These are phyloP conservation scores for Xanthoconium purpureum DNA, from an alignment of 768 basidiomycete species.

Conservation along the genomic window DNA sequence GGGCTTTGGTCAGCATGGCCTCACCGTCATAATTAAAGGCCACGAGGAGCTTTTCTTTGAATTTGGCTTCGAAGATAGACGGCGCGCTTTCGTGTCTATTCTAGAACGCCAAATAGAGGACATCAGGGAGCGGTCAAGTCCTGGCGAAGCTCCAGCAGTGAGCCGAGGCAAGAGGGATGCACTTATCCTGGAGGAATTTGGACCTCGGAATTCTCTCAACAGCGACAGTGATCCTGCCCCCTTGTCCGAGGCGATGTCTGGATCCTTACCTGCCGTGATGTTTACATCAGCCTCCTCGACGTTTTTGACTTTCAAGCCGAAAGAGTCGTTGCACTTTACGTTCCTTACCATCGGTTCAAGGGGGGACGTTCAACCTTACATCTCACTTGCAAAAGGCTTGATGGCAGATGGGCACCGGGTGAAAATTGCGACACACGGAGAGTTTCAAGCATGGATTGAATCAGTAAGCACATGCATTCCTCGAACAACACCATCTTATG, in stretches of 20 bases:
- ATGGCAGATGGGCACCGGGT: conserved; percentile 86
- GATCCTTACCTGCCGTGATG: conserved; percentile 86
- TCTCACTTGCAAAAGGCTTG: conserved; percentile 88
- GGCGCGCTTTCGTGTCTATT: conserved; percentile 71
- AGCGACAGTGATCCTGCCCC: conserved; percentile 42
- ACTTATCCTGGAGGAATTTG: conserved; percentile 82
- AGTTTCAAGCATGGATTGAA: conserved; percentile 94
- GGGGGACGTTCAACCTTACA: conserved; percentile 98
- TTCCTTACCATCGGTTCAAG: conserved; percentile 95
- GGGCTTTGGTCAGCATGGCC: conserved; percentile 85
- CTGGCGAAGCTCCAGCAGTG: conserved; percentile 42
- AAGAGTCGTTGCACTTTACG: conserved; percentile 81
- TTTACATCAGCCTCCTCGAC: conserved; percentile 95
- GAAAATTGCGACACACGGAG: conserved; percentile 92
- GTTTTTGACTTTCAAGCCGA: conserved; percentile 94
- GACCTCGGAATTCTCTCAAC: conserved; percentile 41
- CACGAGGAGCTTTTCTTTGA: conserved; percentile 99
- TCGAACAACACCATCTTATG: conserved; percentile 4
- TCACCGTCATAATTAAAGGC: conserved; percentile 87
- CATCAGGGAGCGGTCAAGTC: conserved; percentile 46
- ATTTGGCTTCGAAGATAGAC: conserved; percentile 76
- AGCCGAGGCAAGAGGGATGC: conserved; percentile 65
- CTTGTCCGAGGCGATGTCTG: conserved; percentile 55
- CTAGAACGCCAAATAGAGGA: conserved; percentile 82
- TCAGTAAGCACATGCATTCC: conserved; percentile 53